Base-by-base conservation (phyloP, 2,329 filamentous ascomycete species). In the Thielaviopsis populi region DNA sequence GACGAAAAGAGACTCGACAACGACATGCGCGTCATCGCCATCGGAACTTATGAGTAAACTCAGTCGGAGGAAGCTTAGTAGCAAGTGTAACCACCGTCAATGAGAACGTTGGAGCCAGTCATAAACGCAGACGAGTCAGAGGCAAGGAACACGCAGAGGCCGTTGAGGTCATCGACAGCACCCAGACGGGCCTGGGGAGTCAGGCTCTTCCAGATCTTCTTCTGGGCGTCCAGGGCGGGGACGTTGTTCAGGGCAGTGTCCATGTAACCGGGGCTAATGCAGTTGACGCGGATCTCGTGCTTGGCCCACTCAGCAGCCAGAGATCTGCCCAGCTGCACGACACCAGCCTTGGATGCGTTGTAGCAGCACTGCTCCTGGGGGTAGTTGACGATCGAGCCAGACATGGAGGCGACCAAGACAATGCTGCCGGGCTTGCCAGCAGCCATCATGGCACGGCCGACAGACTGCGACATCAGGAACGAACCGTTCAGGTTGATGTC, bases 221-320 rank as follows among this genome's bases (percentile, higher is more conserved):
- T 90, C 79, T 90, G 86, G 59, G 85, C 86, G 68, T 91, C 87
- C 22, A 91, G 83, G 46, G 85, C 85, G 24, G 87, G 86, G 7
- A 89, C 86, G 66, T 85, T 84, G 81, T 90, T 91, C 67, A 90
- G 79, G 4, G 85, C 86, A 4, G 88, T 94, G 77, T 91, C 87
- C 85, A 92, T 91, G 78, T 92, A 92, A 37, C 88, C 88, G 22
- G 89, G 88, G 6, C 85, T 89, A 75, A 92, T 90, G 74, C 83
- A 86, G 80, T 94, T 94, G 70, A 91, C 88, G 43, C 88, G 85
- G 71, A 92, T 90, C 69, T 81, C 80, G 75, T 89, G 81, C 75
- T 88, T 87, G 70, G 88, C 87, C 88, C 89, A 92, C 76, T 94
- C 89, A 63, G 88, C 87, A 53, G 87, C 88, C 27, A 94, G 82